A percentile compares a stretch with the other conserved stretches of the same genome.
phyloP scores from a whole-genome alignment of 164 flowering plant species.

The Tetracentron sinense region DNA sequence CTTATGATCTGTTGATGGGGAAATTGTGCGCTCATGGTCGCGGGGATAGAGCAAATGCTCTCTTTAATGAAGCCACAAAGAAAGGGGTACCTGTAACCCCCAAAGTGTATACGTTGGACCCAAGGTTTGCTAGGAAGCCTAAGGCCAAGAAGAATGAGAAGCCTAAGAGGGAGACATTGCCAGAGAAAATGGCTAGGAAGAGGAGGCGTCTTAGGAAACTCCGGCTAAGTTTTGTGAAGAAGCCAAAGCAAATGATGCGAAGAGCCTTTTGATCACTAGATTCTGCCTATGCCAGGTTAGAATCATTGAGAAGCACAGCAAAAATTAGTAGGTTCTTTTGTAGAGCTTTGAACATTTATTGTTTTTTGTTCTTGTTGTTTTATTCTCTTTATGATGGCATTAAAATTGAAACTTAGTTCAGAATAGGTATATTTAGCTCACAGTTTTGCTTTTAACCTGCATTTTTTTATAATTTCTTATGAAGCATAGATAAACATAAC shows the following conservation, averaged over 20 bases:
- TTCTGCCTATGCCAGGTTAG: neutral
- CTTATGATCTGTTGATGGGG: conserved; percentile 74
- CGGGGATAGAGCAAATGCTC: conserved; percentile 58
- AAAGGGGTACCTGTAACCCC: conserved; percentile 50
- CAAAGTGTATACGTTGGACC: conserved; percentile 61
- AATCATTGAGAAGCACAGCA: neutral
- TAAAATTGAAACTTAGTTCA: conserved; percentile 1
- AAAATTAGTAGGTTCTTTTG: neutral
- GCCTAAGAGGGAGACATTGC: conserved; percentile 77
- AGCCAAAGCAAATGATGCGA: conserved; percentile 57
- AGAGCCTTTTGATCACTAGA: conserved; percentile 36
- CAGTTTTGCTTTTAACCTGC: neutral
- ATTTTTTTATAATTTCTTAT: neutral
- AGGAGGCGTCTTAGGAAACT: conserved; percentile 64
- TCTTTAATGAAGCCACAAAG: conserved; percentile 58
- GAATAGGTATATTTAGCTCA: neutral
- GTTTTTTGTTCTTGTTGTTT: conserved; percentile 3
- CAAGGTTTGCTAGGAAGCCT: conserved; percentile 56
- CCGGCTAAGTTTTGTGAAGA: conserved; percentile 84
- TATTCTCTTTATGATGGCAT: conserved; percentile 1
- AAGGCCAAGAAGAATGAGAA: conserved; percentile 53
- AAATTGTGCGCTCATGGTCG: conserved; percentile 67
- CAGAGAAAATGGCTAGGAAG: conserved; percentile 92
- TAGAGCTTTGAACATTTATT: neutral
- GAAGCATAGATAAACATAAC: no score